Percentiles rank a stretch among this genome's conserved stretches.
These are phyloP conservation scores for Xylaria venustula DNA, from an alignment of 495 filamentous ascomycete genomes.

Conservation along the genomic window DNA sequence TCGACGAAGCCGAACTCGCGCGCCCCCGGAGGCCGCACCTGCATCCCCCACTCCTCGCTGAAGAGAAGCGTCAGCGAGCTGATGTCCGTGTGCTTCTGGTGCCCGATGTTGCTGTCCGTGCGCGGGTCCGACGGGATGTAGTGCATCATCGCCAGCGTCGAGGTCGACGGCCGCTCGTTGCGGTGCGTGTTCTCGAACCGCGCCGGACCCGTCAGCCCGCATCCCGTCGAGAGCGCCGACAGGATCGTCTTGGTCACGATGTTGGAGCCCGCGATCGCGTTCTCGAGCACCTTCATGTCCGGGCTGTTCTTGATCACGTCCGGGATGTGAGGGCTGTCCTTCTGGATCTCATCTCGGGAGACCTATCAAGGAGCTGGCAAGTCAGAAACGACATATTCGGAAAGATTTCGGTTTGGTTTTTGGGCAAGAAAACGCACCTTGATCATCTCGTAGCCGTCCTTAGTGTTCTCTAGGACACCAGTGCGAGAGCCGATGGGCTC, in stretches of 20 bases:
- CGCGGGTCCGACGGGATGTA: constrained; percentile 45
- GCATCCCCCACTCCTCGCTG: constrained; percentile 56
- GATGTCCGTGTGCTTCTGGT: constrained; percentile 61
- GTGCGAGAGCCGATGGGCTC: constrained; percentile 50
- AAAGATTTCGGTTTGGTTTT: not conserved
- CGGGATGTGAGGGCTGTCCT: constrained; percentile 43
- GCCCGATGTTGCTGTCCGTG: constrained; percentile 43
- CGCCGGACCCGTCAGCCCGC: constrained; percentile 37
- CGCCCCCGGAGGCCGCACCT: constrained; percentile 48
- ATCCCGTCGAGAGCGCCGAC: constrained; percentile 46
- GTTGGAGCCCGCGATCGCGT: constrained; percentile 48
- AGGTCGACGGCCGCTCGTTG: constrained; percentile 48
- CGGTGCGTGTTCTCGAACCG: constrained; percentile 55
- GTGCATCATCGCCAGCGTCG: constrained; percentile 47
- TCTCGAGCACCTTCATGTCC: constrained; percentile 45
- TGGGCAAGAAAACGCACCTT: constrained; percentile 34
- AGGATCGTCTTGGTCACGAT: constrained; percentile 53
- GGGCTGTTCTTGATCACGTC: constrained; percentile 48
- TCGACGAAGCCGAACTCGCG: constrained; percentile 53
- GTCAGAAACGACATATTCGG: not conserved
- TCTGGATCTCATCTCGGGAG: constrained; percentile 49
- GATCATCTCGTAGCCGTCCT: constrained; percentile 56
- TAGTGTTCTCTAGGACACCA: constrained; percentile 47
- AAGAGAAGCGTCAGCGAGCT: constrained; percentile 57
- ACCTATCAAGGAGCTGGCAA: constrained; percentile 13